Base-by-base conservation (phyloP, 495 filamentous ascomycete genomes). In the Tuber melanosporum region DNA sequence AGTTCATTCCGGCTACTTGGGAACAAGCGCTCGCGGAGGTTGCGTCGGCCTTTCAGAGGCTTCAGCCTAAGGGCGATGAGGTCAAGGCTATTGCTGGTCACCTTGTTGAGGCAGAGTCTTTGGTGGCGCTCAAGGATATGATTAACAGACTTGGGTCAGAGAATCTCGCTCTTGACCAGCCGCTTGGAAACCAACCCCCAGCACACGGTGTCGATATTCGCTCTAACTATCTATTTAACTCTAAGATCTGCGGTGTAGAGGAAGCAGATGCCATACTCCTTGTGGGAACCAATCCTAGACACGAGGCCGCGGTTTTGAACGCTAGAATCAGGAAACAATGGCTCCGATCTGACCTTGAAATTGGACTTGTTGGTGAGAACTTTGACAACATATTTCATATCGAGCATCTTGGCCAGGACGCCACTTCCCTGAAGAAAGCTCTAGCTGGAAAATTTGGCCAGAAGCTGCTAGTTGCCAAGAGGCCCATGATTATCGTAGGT, bases 321-420 rank as follows among this genome's bases (percentile, higher is more conserved):
- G 94, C 95, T 71, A 92, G 95, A 76, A 99, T 99, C 82, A 89
- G 95, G 77, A 99, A 99, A 86, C 95, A 98, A 84, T 99, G 95
- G 91, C 87, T 99, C 57, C 91, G 95, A 77, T 97, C 95, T 46
- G 94, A 99, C 83, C 89, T 99, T 41, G 91, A 98, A 83, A 88
- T 99, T 80, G 95, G 92, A 75, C 89, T 98, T 77, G 91, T 99
- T 74, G 95, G 95, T 76, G 93, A 98, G 85, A 84, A 90, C 32
- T 99, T 95, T 85, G 90, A 97, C 8, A 93, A 92, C 70, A 99
- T 93, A 57, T 99, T 98, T 79, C 94, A 97, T 72, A 93, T 94
- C 80, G 90, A 95, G 85, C 91, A 97, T 83, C 88, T 99, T 57
- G 95, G 95, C 70, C 84, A 88, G 39, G 91, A 95, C 84, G 87